These are phyloP conservation scores for Populus hybrid DNA, from an alignment of 441 rosid genomes.

Conservation along the genomic window DNA sequence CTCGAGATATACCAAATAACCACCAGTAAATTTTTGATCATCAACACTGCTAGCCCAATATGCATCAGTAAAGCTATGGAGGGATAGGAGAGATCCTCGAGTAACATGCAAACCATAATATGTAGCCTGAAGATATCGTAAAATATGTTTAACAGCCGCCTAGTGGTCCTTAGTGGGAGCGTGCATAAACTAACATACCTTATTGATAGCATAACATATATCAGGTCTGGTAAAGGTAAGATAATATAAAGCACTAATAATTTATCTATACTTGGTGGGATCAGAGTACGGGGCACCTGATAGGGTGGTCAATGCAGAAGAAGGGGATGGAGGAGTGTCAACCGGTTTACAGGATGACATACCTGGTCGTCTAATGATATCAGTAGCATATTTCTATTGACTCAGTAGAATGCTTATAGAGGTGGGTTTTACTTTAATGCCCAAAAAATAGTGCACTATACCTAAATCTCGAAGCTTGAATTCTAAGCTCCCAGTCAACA, in stretches of 20 bases:
- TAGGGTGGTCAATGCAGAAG: not conserved
- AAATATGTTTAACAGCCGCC: not conserved
- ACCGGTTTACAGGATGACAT: not conserved
- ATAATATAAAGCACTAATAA: not conserved
- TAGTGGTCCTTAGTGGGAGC: not conserved
- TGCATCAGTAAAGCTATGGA: not conserved
- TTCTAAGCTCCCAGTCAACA: not conserved
- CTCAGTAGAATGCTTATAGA: too few relatives aligned
- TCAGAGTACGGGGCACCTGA: not conserved
- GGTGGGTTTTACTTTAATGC: not conserved
- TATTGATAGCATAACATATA: too few relatives aligned
- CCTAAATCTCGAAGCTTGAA: not conserved
- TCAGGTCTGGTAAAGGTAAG: too few relatives aligned
- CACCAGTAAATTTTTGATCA: not conserved
- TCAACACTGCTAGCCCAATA: not conserved
- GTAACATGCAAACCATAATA: not conserved
- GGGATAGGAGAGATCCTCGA: not conserved
- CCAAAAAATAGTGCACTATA: not conserved
- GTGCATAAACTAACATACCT: not conserved
- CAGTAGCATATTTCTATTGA: too few relatives aligned
- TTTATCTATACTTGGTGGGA: not conserved
- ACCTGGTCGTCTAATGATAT: too few relatives aligned
- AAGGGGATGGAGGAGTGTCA: not conserved
- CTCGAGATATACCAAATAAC: not conserved
- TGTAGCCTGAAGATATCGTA: not conserved